Percentiles rank a stretch among this genome's conserved stretches.
phyloP scores from a whole-genome alignment of 2,329 filamentous ascomycete genomes.

The Ceratocystiopsis brevicomis region DNA sequence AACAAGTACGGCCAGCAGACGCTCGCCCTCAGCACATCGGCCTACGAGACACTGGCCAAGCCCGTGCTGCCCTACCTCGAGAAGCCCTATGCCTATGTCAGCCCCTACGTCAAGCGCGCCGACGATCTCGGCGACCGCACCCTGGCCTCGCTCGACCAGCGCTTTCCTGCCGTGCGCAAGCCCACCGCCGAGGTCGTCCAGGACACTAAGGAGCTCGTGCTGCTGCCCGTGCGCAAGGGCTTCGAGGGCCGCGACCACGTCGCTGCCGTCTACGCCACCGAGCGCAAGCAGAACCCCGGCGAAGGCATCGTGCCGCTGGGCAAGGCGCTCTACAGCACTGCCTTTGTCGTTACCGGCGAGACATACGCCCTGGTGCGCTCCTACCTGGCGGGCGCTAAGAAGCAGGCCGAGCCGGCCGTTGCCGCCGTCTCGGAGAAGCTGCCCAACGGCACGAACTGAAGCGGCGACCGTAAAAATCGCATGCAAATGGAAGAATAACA shows the following conservation, averaged over 20 bases:
- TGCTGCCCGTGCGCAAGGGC: slow-evolving; percentile 43
- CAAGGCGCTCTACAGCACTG: slow-evolving; percentile 51
- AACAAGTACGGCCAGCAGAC: slow-evolving; percentile 74
- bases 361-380: slow-evolving; percentile 40
- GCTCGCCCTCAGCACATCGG: slow-evolving; percentile 52
- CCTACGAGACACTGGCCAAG: slow-evolving; percentile 58
- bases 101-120: slow-evolving; percentile 67
- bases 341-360: slow-evolving; percentile 47
- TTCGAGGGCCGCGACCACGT: slow-evolving; percentile 44
- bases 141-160: slow-evolving; percentile 49
- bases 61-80: slow-evolving; percentile 62
- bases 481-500: no score
- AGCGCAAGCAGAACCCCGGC: slow-evolving; percentile 44
- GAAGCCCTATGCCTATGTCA: slow-evolving; percentile 63
- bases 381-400: slow-evolving; percentile 42
- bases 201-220: slow-evolving; percentile 41
- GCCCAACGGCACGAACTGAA: slow-evolving; percentile 12
- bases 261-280: slow-evolving; percentile 33
- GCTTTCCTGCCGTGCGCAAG: slow-evolving; percentile 57
- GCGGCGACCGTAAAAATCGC: neutral
- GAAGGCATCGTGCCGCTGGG: slow-evolving; percentile 46
- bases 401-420: slow-evolving; percentile 21
- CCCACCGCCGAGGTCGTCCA: slow-evolving; percentile 51
- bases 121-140: slow-evolving; percentile 59
- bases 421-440: slow-evolving; percentile 30